Percentiles rank a stretch among this genome's conserved stretches.
These are phyloP conservation scores for Fibroporia radiculosa DNA, from an alignment of 768 basidiomycete genomes.

Conservation along the genomic window DNA sequence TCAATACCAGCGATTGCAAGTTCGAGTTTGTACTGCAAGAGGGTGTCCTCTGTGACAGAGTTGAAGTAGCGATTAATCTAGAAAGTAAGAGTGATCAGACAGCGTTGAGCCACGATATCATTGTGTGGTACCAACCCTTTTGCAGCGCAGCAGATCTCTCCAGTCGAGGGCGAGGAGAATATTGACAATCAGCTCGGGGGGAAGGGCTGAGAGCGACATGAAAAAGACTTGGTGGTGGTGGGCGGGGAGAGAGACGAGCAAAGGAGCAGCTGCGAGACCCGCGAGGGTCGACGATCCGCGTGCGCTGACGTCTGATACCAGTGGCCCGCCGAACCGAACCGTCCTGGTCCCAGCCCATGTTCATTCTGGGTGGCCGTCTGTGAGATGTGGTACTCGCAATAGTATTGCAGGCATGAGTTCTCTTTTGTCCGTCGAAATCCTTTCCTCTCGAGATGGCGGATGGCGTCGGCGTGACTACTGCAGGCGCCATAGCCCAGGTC, in stretches of 20 bases:
- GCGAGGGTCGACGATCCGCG: neutral
- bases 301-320: neutral
- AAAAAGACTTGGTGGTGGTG: neutral
- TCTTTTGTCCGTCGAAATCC: too few species aligned
- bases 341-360: neutral
- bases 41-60: constrained; percentile 12
- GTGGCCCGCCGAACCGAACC: neutral
- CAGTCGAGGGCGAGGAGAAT: constrained; percentile 17
- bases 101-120: neutral
- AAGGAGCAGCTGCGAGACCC: neutral
- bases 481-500: too few species aligned
- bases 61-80: constrained; percentile 6
- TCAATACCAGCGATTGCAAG: constrained; percentile 35
- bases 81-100: neutral
- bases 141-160: constrained; percentile 11
- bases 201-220: constrained; percentile 6
- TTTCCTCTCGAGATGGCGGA: too few species aligned
- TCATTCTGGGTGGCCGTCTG: neutral
- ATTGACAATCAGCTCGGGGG: constrained; percentile 16
- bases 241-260: neutral
- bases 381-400: too few species aligned
- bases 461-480: too few species aligned
- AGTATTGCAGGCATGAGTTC: too few species aligned
- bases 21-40: constrained; percentile 20
- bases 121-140: constrained; percentile 11